A percentile compares a stretch with the other conserved stretches of the same genome.
Conservation (phyloP, 192 early-diverging fungal species). For the Coemansia sp. region DNA sequence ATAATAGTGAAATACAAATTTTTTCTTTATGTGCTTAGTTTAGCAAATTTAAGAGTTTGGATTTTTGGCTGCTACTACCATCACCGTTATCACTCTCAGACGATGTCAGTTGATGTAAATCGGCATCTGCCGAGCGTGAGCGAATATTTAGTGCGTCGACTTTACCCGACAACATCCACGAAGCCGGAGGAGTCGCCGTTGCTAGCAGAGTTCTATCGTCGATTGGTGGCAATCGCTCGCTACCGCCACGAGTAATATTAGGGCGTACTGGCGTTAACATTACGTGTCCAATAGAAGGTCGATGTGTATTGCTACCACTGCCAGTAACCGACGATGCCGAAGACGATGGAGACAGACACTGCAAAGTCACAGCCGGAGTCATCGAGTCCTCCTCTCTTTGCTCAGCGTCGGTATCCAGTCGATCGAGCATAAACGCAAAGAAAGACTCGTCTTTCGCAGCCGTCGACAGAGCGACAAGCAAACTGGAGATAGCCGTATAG, state of each 20-base stretch:
- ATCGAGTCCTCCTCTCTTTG: not conserved
- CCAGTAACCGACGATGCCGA: not conserved
- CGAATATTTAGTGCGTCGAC: conserved; percentile 1
- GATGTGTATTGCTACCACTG: not conserved
- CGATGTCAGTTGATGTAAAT: not conserved
- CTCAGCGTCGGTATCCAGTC: not conserved
- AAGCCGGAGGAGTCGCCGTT: not conserved
- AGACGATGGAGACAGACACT: not conserved
- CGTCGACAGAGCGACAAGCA: conserved; percentile 23
- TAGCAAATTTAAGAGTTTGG: conserved; percentile 28
- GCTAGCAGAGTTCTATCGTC: not conserved
- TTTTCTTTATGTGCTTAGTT: conserved; percentile 14
- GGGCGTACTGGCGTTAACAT: not conserved
- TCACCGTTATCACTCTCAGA: not conserved
- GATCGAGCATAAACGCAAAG: conserved; percentile 28
- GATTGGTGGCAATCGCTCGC: not conserved
- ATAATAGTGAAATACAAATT: not conserved
- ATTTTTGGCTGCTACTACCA: not conserved
- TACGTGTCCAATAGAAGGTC: no score
- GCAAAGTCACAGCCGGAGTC: not conserved
- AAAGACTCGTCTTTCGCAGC: conserved; percentile 41
- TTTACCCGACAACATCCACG: not conserved
- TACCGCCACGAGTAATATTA: not conserved
- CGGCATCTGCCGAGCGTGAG: not conserved
- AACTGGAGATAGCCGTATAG: conserved; percentile 37